A percentile compares a stretch with the other conserved stretches of the same genome.
Conservation (phyloP, 768 basidiomycete genomes). For the Naematelia encephala region DNA sequence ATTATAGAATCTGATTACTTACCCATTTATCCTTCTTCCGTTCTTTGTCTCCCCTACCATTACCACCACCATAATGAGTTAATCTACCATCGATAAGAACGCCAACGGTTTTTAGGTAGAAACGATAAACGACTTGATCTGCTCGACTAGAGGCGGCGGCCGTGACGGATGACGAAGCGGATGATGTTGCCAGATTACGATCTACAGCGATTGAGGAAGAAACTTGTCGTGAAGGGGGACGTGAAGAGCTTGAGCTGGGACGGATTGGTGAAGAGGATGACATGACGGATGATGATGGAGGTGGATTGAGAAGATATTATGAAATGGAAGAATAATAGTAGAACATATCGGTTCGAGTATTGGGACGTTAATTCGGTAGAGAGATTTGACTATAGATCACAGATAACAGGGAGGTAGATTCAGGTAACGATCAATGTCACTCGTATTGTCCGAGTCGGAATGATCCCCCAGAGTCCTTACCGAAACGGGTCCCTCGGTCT, state of each 20-base stretch:
- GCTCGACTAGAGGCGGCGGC: constrained; percentile 19
- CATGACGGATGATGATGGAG: neutral
- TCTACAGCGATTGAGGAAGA: neutral
- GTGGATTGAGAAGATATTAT: too few species aligned
- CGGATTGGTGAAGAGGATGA: neutral
- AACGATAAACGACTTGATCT: constrained; percentile 46
- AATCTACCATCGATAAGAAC: constrained; percentile 43
- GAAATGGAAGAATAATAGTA: too few species aligned
- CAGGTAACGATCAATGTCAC: too few species aligned
- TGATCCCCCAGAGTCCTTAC: too few species aligned
- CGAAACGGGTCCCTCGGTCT: too few species aligned
- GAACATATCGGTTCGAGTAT: too few species aligned
- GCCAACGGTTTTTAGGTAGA: constrained; percentile 47
- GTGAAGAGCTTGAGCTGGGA: neutral
- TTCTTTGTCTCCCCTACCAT: constrained; percentile 12
- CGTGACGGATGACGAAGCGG: constrained; percentile 24
- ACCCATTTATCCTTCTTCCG: constrained; percentile 49
- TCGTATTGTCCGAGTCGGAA: too few species aligned
- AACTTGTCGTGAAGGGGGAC: neutral
- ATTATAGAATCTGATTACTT: constrained; percentile 5
- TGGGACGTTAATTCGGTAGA: too few species aligned
- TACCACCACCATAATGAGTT: constrained; percentile 34
- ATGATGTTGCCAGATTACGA: neutral
- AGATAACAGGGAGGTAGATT: too few species aligned
- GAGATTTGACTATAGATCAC: too few species aligned